Evolutionary conservation across 805 yeast genomes (phyloP), one percentile per base, ranked within the genome.

Genomic region (Huiozyma sinensis): DNA sequence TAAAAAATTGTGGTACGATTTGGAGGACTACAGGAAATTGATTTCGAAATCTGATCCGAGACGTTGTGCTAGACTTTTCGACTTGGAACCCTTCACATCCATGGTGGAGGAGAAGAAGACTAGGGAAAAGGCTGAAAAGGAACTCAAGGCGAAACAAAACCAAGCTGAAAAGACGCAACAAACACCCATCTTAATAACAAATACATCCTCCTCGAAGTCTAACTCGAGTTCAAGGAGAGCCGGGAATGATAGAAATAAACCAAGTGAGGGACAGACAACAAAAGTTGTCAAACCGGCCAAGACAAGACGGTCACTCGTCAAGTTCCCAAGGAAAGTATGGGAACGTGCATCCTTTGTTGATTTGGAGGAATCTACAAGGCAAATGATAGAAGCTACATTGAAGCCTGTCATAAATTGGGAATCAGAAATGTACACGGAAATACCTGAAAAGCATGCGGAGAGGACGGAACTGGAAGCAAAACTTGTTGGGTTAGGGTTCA

Each of bases 71-170:
- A 58, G 61, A 33, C 52, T 72, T 5, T 88, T 83, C 59, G 73
- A 75, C 44, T 67, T 77, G 4, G 86, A 90, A 55, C 98, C 97
- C 1, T 90, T 92, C 64, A 65, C 64, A 13, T 81, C 80, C 0
- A 66, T 76, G 17, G 48, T 83, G n/a, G 86, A 82, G 47, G 71
- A 73, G 34, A 64, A 74, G 36, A 77, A 76, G 47, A 50, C 53
- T 3, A 62, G 66, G 33, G 72, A 67, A 34, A 63, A 67, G 36
- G 62, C 52, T 39, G 65, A 65, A 36, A 77, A 76, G 48, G 80
- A 79, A 47, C 55, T 60, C 47, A 68, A 68, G 36, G 70, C 69
- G 0, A 68, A 65, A 44, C 50, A 57, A 45, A 75, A 73, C 39
- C 75, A 72, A 39, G 76, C 73, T 24, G 69, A 71, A 39, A 81